A percentile compares a stretch with the other conserved stretches of the same genome.
These are phyloP conservation scores for Cladosporium sp. DNA, from an alignment of 2,329 filamentous ascomycete genomes.

Conservation along the genomic window DNA sequence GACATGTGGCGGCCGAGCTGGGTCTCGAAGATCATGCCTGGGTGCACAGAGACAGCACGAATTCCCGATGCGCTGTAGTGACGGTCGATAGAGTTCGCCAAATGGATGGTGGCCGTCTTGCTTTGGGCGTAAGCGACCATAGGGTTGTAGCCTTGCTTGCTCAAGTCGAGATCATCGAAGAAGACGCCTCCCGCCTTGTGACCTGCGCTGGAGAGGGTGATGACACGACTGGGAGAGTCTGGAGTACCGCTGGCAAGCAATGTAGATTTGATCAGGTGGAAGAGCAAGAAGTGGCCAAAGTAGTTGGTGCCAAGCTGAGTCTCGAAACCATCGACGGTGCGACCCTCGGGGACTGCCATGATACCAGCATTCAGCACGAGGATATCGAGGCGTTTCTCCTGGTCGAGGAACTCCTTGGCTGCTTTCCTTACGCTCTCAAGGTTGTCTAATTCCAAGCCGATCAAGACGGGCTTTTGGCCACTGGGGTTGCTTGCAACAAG, in stretches of 20 bases:
- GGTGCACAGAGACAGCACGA: constrained; percentile 35
- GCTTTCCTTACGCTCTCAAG: constrained; percentile 26
- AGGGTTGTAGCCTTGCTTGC: constrained; percentile 20
- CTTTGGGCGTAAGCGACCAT: constrained; percentile 43
- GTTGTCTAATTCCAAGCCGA: constrained; percentile 4
- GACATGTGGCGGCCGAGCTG: neutral
- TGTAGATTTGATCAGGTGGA: constrained; percentile 44
- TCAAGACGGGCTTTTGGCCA: constrained; percentile 2
- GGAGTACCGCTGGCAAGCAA: constrained; percentile 24
- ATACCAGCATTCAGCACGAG: constrained; percentile 30
- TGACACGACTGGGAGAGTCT: constrained; percentile 32
- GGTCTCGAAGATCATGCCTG: constrained; percentile 18
- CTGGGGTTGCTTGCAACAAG: constrained; percentile 16
- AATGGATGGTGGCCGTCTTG: constrained; percentile 52
- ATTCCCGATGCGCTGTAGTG: constrained; percentile 43
- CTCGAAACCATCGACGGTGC: constrained; percentile 47
- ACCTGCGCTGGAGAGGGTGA: constrained; percentile 41
- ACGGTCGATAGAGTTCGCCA: constrained; percentile 49
- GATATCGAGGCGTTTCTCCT: constrained; percentile 14
- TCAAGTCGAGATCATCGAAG: constrained; percentile 32
- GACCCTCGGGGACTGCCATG: constrained; percentile 36
- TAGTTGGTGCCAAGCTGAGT: constrained; percentile 52
- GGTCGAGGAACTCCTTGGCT: constrained; percentile 21
- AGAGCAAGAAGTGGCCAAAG: constrained; percentile 52
- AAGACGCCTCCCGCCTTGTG: constrained; percentile 32